Evolutionary conservation across 2,329 filamentous ascomycete genomes (phyloP).

Genomic region (Cladophialophora exuberans): DNA sequence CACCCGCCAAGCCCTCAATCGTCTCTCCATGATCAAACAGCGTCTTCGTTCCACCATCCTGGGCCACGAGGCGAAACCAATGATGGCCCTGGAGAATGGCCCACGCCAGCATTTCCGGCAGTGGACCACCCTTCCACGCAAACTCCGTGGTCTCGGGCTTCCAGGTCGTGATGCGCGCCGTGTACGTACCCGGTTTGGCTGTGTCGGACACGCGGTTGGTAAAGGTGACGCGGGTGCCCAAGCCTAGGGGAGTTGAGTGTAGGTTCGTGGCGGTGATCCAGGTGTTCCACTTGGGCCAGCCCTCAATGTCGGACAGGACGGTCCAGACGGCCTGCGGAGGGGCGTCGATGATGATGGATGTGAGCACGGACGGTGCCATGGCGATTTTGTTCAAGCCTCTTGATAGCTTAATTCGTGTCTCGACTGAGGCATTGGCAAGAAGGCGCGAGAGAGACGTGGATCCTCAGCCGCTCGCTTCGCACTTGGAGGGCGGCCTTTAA

Average conservation of each 20-base stretch:
- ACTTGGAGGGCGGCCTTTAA: too few species aligned
- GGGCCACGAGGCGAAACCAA: constrained; percentile 9
- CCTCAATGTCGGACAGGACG: constrained; percentile 7
- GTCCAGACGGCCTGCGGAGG: constrained; percentile 10
- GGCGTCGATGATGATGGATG: constrained; percentile 8
- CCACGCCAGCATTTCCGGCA: constrained; percentile 6
- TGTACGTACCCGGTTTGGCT: constrained; percentile 11
- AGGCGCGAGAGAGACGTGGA: too few species aligned
- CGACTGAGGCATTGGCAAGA: too few species aligned
- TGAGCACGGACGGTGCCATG: constrained; percentile 7
- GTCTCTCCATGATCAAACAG: constrained; percentile 8
- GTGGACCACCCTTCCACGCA: constrained; percentile 11
- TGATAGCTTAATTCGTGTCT: too few species aligned
- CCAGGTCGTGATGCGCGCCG: constrained; percentile 10
- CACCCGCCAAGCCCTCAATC: neutral
- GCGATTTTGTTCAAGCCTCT: neutral
- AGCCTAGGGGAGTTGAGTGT: neutral
- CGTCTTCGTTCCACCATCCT: constrained; percentile 11
- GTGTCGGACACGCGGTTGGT: constrained; percentile 10
- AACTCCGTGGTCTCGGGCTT: constrained; percentile 10
- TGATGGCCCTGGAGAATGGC: constrained; percentile 1
- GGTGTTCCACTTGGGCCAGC: constrained; percentile 11
- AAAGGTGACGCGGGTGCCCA: constrained; percentile 11
- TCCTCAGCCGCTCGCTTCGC: too few species aligned
- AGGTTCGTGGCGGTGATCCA: constrained; percentile 7